Conservation (phyloP, 345 rosid genomes). For the Physaria fendleri region DNA sequence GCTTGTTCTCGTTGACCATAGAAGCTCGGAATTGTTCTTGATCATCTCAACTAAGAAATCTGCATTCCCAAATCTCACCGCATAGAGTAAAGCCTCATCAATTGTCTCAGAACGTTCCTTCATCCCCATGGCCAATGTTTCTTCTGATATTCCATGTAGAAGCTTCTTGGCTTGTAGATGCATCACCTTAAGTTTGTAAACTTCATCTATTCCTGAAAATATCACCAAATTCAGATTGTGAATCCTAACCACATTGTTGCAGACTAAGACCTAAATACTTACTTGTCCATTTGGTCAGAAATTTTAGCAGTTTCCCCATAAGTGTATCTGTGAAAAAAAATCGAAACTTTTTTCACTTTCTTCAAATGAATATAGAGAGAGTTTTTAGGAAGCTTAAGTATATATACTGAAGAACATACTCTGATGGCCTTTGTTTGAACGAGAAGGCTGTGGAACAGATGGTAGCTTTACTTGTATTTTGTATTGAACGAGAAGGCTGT, state of each 20-base stretch:
- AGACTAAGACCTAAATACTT: too few species aligned
- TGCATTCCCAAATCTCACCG: conserved; percentile 22
- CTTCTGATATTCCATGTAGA: conserved; percentile 19
- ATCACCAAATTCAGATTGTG: background rate
- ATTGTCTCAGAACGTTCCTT: conserved; percentile 19
- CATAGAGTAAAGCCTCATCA: conserved; percentile 24
- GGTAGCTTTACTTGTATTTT: too few species aligned
- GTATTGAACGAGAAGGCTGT: too few species aligned
- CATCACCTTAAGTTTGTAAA: conserved; percentile 19
- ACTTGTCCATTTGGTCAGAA: conserved; percentile 21
- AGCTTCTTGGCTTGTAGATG: conserved; percentile 25
- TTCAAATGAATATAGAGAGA: background rate
- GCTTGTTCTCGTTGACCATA: conserved; percentile 21
- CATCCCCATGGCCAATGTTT: conserved; percentile 12
- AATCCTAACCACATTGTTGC: too few species aligned
- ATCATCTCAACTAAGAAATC: conserved; percentile 26
- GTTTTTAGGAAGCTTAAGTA: background rate
- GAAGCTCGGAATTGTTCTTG: conserved; percentile 26
- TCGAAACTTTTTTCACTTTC: background rate
- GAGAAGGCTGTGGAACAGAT: too few species aligned
- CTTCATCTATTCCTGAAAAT: conserved; percentile 20
- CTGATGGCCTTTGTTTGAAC: conserved; percentile 4
- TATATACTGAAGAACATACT: conserved; percentile 13
- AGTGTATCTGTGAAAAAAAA: conserved; percentile 3
- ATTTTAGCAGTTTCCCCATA: conserved; percentile 5